These are phyloP conservation scores for Kentomonas sorsogonicus DNA, from an alignment of 208 protist species.

Conservation along the genomic window DNA sequence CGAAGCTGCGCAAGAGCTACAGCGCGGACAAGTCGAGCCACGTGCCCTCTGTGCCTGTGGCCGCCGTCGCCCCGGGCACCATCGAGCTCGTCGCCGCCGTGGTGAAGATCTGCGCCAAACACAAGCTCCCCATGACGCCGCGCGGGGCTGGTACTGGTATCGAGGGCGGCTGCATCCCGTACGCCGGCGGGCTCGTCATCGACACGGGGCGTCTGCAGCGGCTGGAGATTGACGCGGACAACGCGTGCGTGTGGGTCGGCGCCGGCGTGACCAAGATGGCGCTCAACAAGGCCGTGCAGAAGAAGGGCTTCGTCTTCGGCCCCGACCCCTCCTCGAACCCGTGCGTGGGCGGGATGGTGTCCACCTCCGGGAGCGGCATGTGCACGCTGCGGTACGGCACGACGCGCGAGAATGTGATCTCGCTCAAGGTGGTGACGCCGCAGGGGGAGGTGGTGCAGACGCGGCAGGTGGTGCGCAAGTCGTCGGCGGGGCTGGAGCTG, in stretches of 20 bases:
- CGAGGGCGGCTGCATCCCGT: constrained; percentile 26
- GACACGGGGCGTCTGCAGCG: constrained; percentile 17
- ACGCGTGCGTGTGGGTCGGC: constrained; percentile 32
- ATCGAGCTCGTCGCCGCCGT: constrained; percentile 18
- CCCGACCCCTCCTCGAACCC: constrained; percentile 29
- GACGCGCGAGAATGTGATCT: constrained; percentile 11
- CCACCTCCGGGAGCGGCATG: constrained; percentile 11
- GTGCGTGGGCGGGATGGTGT: constrained; percentile 26
- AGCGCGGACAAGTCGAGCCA: constrained; percentile 22
- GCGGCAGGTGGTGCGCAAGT: constrained; percentile 11
- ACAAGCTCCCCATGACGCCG: constrained; percentile 32
- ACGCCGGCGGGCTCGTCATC: constrained; percentile 26
- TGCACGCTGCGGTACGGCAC: constrained; percentile 10
- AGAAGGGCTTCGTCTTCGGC: constrained; percentile 25
- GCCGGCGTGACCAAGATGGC: constrained; percentile 25
- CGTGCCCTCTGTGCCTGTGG: constrained; percentile 13
- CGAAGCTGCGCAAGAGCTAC: constrained; percentile 15
- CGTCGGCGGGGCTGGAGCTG: constrained; percentile 6
- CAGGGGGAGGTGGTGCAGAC: constrained; percentile 9
- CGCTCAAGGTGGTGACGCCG: constrained; percentile 8
- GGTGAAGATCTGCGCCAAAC: constrained; percentile 19
- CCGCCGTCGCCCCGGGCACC: constrained; percentile 17
- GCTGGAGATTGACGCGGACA: constrained; percentile 22
- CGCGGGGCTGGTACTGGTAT: constrained; percentile 27
- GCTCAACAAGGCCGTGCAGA: constrained; percentile 15